A percentile compares a stretch with the other conserved stretches of the same genome.
These are phyloP conservation scores for Penicillium angulare DNA, from an alignment of 495 filamentous ascomycete species.

Conservation along the genomic window DNA sequence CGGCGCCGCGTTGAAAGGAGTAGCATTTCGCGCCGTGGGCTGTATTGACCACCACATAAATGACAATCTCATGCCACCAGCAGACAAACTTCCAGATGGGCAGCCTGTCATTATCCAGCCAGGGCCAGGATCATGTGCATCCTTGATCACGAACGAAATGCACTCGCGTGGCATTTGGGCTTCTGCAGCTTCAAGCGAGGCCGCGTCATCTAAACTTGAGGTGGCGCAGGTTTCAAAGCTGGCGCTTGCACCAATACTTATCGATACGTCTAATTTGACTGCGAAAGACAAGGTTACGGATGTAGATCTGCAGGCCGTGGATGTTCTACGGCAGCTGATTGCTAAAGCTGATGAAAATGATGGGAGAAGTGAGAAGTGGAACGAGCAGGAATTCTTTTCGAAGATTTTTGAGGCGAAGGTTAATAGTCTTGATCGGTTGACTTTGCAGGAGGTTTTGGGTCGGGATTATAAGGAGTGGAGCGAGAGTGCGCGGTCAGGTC, in stretches of 20 bases:
- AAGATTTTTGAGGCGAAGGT: constrained; percentile 66
- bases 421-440: constrained; percentile 62
- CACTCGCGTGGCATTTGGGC: constrained; percentile 51
- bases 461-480: constrained; percentile 95
- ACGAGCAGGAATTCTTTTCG: constrained; percentile 59
- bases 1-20: constrained; percentile 23
- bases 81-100: constrained; percentile 6
- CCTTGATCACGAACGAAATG: constrained; percentile 67
- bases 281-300: constrained; percentile 70
- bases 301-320: constrained; percentile 62
- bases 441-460: constrained; percentile 69
- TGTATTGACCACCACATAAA: constrained; percentile 93
- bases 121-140: constrained; percentile 73
- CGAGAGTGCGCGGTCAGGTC: constrained; percentile 39
- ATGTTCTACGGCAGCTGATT: constrained; percentile 60
- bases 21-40: constrained; percentile 57
- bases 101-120: constrained; percentile 63
- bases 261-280: constrained; percentile 79
- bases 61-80: constrained; percentile 58
- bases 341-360: constrained; percentile 3
- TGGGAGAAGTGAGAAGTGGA: constrained; percentile 25
- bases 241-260: constrained; percentile 75
- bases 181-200: background rate
- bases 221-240: constrained; percentile 64
- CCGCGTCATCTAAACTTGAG: constrained; percentile 25